Conservation (phyloP, 768 basidiomycete genomes). For the Aureoboletus auriporus region DNA sequence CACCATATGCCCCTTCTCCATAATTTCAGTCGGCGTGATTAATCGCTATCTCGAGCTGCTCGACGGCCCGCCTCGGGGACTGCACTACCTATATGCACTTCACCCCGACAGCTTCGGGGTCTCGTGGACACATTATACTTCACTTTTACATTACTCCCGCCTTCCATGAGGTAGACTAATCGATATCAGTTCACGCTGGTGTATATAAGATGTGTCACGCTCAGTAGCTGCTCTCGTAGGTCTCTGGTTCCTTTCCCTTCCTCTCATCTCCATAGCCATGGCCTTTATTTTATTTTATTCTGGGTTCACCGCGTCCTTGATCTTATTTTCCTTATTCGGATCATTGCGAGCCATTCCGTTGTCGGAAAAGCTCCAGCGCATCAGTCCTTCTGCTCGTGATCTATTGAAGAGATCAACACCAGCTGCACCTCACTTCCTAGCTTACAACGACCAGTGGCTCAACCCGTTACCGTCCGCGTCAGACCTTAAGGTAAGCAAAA, state of each 20-base stretch:
- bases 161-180: conserved; percentile 1
- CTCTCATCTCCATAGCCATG: conserved; percentile 7
- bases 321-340: conserved; percentile 8
- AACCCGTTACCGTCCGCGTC: conserved; percentile 42
- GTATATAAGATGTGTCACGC: conserved; percentile 16
- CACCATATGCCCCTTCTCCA: background rate
- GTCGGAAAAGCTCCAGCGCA: conserved; percentile 16
- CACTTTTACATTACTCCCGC: conserved; percentile 3
- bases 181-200: background rate
- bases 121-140: background rate
- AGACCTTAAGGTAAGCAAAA: conserved; percentile 35
- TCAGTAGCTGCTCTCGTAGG: background rate
- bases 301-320: background rate
- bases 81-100: conserved; percentile 4
- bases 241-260: background rate
- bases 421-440: conserved; percentile 46
- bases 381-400: conserved; percentile 20
- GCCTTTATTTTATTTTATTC: conserved; percentile 1
- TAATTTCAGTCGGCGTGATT: background rate
- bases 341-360: conserved; percentile 14
- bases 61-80: conserved; percentile 1
- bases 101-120: background rate
- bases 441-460: conserved; percentile 40
- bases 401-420: conserved; percentile 25
- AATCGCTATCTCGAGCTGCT: background rate